A percentile compares a stretch with the other conserved stretches of the same genome.
These are phyloP conservation scores for Suillus cothurnatus DNA, from an alignment of 768 basidiomycete genomes.

Conservation along the genomic window DNA sequence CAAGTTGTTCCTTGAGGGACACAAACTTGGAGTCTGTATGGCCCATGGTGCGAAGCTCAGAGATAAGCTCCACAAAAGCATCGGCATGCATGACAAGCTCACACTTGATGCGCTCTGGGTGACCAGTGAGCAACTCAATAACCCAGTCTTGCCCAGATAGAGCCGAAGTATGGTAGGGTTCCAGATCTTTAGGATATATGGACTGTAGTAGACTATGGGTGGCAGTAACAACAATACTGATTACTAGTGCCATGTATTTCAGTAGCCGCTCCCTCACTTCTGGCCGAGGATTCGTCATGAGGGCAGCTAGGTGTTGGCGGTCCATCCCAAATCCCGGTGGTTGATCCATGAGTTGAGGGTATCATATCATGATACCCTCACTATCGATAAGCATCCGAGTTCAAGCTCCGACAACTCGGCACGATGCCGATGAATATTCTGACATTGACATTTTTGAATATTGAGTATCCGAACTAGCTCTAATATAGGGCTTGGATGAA, in stretches of 20 bases:
- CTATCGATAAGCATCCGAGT: too few species aligned
- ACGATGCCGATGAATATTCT: too few species aligned
- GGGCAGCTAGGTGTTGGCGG: not conserved
- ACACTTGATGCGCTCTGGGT: conserved; percentile 15
- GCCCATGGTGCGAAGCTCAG: not conserved
- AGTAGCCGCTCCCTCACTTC: not conserved
- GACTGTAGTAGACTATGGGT: not conserved
- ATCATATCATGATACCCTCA: too few species aligned
- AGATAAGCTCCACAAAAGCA: conserved; percentile 1
- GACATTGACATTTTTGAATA: too few species aligned
- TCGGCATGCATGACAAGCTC: conserved; percentile 18
- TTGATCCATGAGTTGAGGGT: not conserved
- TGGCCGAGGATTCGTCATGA: not conserved
- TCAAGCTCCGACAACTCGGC: too few species aligned
- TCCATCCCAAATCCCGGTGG: not conserved
- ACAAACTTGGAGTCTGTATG: conserved; percentile 25
- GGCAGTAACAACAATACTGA: not conserved
- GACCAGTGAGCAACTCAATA: conserved; percentile 13
- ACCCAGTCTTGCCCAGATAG: conserved; percentile 21
- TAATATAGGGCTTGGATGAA: too few species aligned
- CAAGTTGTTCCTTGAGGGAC: conserved; percentile 37
- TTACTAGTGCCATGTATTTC: not conserved
- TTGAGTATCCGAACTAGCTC: too few species aligned
- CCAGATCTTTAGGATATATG: not conserved
- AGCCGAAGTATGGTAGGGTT: conserved; percentile 26